These are phyloP conservation scores for Russula dissimulans DNA, from an alignment of 768 basidiomycete genomes.

Conservation along the genomic window DNA sequence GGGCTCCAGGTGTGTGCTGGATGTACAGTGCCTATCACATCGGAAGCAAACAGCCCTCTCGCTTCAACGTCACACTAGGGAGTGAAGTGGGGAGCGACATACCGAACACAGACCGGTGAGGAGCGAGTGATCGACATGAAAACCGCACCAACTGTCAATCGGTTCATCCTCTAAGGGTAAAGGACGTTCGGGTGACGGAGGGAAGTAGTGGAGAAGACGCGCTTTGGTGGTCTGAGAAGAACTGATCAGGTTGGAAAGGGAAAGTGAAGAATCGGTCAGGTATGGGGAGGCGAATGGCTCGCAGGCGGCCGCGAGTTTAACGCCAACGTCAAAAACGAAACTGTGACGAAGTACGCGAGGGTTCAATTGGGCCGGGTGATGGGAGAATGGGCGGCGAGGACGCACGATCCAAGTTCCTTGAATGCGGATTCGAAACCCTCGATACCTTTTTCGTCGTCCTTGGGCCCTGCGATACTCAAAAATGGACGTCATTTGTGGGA, in stretches of 20 bases:
- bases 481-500: not conserved
- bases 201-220: slow-evolving; percentile 93
- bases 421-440: slow-evolving; percentile 82
- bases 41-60: not conserved
- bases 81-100: slow-evolving; percentile 21
- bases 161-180: slow-evolving; percentile 45
- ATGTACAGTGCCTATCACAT: slow-evolving; percentile 72
- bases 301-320: slow-evolving; percentile 75
- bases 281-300: slow-evolving; percentile 77
- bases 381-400: not conserved
- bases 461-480: slow-evolving; percentile 45
- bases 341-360: slow-evolving; percentile 28
- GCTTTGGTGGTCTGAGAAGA: slow-evolving; percentile 83
- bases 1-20: slow-evolving; percentile 32
- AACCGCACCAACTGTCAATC: slow-evolving; percentile 89
- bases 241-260: slow-evolving; percentile 62
- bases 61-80: not conserved
- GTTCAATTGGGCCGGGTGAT: not conserved
- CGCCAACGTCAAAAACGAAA: slow-evolving; percentile 76
- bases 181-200: slow-evolving; percentile 40
- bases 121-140: slow-evolving; percentile 86
- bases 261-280: slow-evolving; percentile 54
- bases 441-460: slow-evolving; percentile 42
- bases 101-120: slow-evolving; percentile 91
- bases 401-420: slow-evolving; percentile 69